Evolutionary conservation across 768 basidiomycete genomes (phyloP), one percentile per base, ranked within the genome.

Genomic region (Rhizopogon sp.): DNA sequence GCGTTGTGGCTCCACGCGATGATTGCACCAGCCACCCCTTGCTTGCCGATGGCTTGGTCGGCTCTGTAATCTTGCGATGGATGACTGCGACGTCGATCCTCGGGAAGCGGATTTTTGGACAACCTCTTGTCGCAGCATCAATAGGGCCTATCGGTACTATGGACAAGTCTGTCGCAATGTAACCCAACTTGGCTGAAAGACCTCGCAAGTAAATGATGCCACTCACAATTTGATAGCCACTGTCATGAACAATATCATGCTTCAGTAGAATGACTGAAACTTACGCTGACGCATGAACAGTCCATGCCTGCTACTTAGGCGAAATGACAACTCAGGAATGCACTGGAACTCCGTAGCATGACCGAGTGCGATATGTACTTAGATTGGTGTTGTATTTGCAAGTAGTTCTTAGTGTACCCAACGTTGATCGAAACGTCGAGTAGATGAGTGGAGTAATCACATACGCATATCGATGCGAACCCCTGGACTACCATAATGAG

Each of bases 51-150:
- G 70, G 63, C 58, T 58, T 62, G 49, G 56, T 49, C 50, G 56
- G 44, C 57, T 57, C 66, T 53, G 73, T 74, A 72, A 74, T 84
- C 81, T 78, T 85, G 84, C 84, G 84, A 85, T 85, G 83, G 84
- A 85, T 84, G 83, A 85, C 83, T 85, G 81, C 83, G 80, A 78
- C 76, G 76, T 73, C 72, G 81, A 76, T 80, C 72, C 74, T 70
- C 44, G 60, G 62, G 67, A 61, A 60, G 56, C 51, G 49, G 64
- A 65, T 60, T 40, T 54, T 25, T 29, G 43, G 51, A 53, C 49
- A 49, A 37, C 56, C 25, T 50, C 39, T 53, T 33, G 25, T 45
- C 53, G 39, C 40, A 35, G n/a, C 41, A 22, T 33, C 20, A 8
- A 31, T 22, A 43, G 41, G 28, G 28, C 41, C 25, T 25, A 45